Conservation (phyloP, 1,139 yeast genomes). For the Sugiyamaella xylanicola region DNA sequence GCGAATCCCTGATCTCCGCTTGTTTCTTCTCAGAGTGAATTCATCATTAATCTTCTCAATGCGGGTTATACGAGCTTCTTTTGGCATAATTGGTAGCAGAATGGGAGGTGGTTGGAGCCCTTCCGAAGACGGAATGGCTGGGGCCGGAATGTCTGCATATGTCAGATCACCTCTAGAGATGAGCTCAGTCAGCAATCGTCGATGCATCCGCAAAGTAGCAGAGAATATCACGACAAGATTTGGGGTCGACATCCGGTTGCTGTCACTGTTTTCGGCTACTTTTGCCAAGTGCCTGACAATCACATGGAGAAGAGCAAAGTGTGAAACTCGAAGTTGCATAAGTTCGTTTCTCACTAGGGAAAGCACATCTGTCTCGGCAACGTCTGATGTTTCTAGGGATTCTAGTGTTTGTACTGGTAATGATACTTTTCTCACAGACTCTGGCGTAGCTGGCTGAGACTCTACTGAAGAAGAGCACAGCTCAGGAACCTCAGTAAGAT, state of each 20-base stretch:
- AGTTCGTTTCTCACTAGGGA: conserved; percentile 30
- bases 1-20: conserved; percentile 2
- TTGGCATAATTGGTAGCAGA: background rate
- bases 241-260: conserved; percentile 39
- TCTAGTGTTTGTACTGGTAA: background rate
- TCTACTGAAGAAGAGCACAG: conserved; percentile 4
- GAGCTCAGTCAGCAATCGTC: conserved; percentile 31
- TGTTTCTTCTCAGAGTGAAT: conserved; percentile 1
- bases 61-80: background rate
- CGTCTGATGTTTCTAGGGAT: background rate
- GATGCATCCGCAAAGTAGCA: conserved; percentile 39
- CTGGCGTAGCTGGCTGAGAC: conserved; percentile 8
- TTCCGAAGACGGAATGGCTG: conserved; percentile 9
- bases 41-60: background rate
- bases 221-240: conserved; percentile 40
- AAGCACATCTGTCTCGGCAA: background rate
- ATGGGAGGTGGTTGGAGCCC: background rate
- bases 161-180: conserved; percentile 28
- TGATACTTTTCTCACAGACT: background rate
- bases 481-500: conserved; percentile 6
- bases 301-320: conserved; percentile 36
- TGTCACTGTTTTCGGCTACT: conserved; percentile 28
- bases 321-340: conserved; percentile 30
- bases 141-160: conserved; percentile 7
- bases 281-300: conserved; percentile 35